These are phyloP conservation scores for Cetraspora pellucida DNA, from an alignment of 192 early-diverging fungal genomes.

Conservation along the genomic window DNA sequence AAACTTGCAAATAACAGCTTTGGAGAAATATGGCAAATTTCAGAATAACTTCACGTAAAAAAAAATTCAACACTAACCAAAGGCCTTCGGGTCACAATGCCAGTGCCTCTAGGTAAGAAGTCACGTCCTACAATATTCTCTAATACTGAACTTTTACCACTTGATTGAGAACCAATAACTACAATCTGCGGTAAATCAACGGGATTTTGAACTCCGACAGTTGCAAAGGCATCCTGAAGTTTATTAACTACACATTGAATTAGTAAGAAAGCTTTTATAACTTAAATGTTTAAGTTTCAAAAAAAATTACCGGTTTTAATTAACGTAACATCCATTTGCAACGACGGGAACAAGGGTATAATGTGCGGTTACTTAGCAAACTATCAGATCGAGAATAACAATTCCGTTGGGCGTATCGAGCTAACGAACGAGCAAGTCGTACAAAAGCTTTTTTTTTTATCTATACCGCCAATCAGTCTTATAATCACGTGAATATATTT, in stretches of 20 bases:
- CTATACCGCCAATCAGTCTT: too few species aligned
- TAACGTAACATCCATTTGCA: conserved; percentile 53
- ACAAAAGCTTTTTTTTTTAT: too few species aligned
- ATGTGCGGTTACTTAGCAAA: too few species aligned
- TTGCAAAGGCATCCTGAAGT: conserved; percentile 86
- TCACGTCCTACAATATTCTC: conserved; percentile 99
- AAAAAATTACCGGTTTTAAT: conserved; percentile 52
- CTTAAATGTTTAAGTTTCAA: background rate
- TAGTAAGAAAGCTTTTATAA: background rate
- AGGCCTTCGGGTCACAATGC: conserved; percentile 97
- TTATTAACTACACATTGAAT: conserved; percentile 63
- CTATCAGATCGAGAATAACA: too few species aligned
- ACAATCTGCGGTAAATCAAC: conserved; percentile 89
- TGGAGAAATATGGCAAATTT: background rate
- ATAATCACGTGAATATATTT: too few species aligned
- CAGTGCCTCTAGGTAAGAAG: conserved; percentile 96
- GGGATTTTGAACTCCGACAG: conserved; percentile 87
- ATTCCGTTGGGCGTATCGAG: too few species aligned
- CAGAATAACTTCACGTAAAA: background rate
- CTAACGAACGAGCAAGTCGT: too few species aligned
- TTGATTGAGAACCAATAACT: conserved; percentile 84
- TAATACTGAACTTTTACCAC: conserved; percentile 96
- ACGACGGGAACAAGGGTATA: too few species aligned
- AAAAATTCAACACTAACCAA: conserved; percentile 56
- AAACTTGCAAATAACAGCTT: too few species aligned